phyloP scores from a whole-genome alignment of 805 yeast species.

The Priceomyces haplophilus region DNA sequence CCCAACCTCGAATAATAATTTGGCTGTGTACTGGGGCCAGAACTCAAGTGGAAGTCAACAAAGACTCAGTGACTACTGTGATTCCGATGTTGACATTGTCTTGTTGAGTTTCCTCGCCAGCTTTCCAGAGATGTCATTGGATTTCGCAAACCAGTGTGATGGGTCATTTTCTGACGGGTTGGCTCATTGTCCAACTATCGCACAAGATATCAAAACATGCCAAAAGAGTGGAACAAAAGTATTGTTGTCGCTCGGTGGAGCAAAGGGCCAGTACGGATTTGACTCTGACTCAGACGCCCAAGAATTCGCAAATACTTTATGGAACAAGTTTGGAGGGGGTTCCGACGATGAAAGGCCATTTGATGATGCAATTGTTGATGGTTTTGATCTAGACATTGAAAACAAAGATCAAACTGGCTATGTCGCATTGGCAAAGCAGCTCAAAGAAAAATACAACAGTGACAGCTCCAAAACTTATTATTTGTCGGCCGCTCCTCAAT shows the following conservation, averaged over 20 bases:
- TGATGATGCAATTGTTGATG: constrained; percentile 28
- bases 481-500: constrained; percentile 89
- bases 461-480: constrained; percentile 56
- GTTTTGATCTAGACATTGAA: constrained; percentile 34
- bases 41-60: constrained; percentile 16
- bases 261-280: constrained; percentile 45
- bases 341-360: constrained; percentile 19
- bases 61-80: constrained; percentile 50
- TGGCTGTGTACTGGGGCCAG: constrained; percentile 91
- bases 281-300: constrained; percentile 51
- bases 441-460: constrained; percentile 12
- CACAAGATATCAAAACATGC: constrained; percentile 65
- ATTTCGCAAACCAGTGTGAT: constrained; percentile 21
- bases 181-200: constrained; percentile 37
- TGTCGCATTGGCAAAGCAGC: constrained; percentile 28
- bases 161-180: constrained; percentile 36
- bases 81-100: constrained; percentile 62
- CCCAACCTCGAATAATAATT: constrained; percentile 35
- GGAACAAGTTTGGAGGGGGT: constrained; percentile 38
- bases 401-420: constrained; percentile 18
- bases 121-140: constrained; percentile 43
- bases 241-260: constrained; percentile 61
- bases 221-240: constrained; percentile 73
- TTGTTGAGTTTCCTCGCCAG: constrained; percentile 63
- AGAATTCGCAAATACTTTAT: constrained; percentile 40